phyloP scores from a whole-genome alignment of 345 rosid species.

The Syzygium oleosum region DNA sequence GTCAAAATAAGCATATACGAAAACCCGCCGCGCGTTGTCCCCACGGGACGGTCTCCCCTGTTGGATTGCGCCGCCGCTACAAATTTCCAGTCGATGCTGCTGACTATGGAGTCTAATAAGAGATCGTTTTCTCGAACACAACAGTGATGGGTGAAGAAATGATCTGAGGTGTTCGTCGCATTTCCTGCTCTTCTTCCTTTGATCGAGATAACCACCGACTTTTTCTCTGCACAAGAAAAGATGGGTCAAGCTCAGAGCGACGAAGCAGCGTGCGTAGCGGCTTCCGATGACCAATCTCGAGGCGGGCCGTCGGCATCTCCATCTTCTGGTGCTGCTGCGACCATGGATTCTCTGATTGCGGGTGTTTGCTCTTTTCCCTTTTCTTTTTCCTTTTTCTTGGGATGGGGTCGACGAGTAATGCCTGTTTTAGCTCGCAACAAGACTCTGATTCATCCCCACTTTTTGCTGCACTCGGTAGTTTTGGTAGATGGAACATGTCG shows the following conservation, averaged over 20 bases:
- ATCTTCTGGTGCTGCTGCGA: slow-evolving; percentile 7
- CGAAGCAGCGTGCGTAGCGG: neutral
- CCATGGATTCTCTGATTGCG: slow-evolving; percentile 49
- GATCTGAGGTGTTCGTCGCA: neutral
- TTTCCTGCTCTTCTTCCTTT: neutral
- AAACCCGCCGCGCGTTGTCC: neutral
- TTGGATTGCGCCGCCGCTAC: neutral
- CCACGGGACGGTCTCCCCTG: neutral
- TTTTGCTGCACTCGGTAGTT: neutral
- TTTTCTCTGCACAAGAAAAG: neutral
- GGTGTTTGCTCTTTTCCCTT: slow-evolving; percentile 18
- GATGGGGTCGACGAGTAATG: neutral
- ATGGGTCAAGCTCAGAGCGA: neutral
- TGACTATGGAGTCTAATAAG: neutral
- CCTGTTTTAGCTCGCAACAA: neutral
- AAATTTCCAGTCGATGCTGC: neutral
- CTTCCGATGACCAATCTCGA: neutral
- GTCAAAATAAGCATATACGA: neutral
- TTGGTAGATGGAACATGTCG: neutral
- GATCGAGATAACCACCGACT: neutral
- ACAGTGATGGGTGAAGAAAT: neutral
- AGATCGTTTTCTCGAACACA: neutral
- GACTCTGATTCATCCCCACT: neutral
- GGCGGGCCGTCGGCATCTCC: neutral
- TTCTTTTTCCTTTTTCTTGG: neutral